Evolutionary conservation across 2,329 filamentous ascomycete species (phyloP).

Genomic region (Venturia carpophila): DNA sequence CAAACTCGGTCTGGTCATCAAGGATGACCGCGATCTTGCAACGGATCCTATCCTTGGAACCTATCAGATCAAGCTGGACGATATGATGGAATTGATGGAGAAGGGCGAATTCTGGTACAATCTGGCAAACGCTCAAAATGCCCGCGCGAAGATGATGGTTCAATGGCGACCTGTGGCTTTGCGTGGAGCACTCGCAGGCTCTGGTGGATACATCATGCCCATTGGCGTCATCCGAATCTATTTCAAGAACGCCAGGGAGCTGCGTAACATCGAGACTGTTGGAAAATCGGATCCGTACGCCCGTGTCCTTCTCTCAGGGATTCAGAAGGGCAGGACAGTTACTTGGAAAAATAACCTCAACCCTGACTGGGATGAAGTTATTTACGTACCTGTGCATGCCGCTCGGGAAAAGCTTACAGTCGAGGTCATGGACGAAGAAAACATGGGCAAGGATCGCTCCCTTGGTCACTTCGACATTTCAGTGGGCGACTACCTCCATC

Average conservation of each 20-base stretch:
- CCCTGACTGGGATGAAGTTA: slow-evolving; percentile 90
- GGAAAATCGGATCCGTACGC: slow-evolving; percentile 97
- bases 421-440: slow-evolving; percentile 96
- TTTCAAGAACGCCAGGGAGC: slow-evolving; percentile 71
- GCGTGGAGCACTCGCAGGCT: slow-evolving; percentile 65
- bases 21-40: slow-evolving; percentile 83
- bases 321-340: slow-evolving; percentile 85
- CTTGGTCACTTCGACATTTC: slow-evolving; percentile 73
- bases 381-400: slow-evolving; percentile 88
- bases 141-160: slow-evolving; percentile 80
- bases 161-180: slow-evolving; percentile 95
- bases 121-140: slow-evolving; percentile 68
- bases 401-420: slow-evolving; percentile 73
- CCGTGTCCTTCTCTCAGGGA: slow-evolving; percentile 77
- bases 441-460: slow-evolving; percentile 80
- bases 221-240: slow-evolving; percentile 94
- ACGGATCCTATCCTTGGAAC: slow-evolving; percentile 79
- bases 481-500: slow-evolving; percentile 68
- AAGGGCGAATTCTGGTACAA: slow-evolving; percentile 98
- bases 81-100: slow-evolving; percentile 81
- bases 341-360: slow-evolving; percentile 95
- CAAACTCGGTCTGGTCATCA: slow-evolving; percentile 84
- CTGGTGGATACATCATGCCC: slow-evolving; percentile 78
- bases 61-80: slow-evolving; percentile 91
- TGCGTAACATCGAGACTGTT: slow-evolving; percentile 89